Evolutionary conservation across 148 eudicot genomes (phyloP).

Genomic region (Cornus suecica): DNA sequence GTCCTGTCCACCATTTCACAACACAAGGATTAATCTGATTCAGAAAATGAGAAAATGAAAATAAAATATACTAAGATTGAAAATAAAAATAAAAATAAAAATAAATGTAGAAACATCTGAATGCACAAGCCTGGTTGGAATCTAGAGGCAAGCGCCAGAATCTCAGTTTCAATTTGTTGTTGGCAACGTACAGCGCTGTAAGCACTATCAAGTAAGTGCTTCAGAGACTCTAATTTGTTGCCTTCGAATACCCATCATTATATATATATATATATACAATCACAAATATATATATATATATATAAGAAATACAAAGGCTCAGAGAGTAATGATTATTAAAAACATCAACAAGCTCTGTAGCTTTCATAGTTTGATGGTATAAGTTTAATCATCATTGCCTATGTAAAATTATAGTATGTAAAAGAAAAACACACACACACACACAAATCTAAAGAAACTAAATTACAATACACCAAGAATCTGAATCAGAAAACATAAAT

Average conservation of each 20-base stretch:
- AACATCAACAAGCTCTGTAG: slow-evolving; percentile 4
- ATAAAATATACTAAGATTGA: too few relatives aligned
- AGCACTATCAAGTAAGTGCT: slow-evolving; percentile 16
- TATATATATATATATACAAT: background rate
- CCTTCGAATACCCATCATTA: slow-evolving; percentile 4
- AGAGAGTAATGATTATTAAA: background rate
- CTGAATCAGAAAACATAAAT: background rate
- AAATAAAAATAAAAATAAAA: too few relatives aligned
- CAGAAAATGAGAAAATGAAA: too few relatives aligned
- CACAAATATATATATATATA: too few relatives aligned
- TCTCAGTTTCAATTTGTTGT: slow-evolving; percentile 19
- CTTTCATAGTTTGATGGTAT: slow-evolving; percentile 14
- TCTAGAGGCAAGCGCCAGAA: slow-evolving; percentile 22
- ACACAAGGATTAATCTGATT: too few relatives aligned
- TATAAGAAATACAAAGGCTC: background rate
- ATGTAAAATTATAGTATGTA: background rate
- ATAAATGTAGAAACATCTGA: slow-evolving; percentile 22
- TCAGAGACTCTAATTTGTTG: slow-evolving; percentile 33
- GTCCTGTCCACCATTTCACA: too few relatives aligned
- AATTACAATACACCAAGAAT: background rate
- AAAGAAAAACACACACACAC: too few relatives aligned
- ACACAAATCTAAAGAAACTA: background rate
- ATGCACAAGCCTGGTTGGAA: slow-evolving; percentile 14
- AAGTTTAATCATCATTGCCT: slow-evolving; percentile 1
- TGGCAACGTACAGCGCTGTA: slow-evolving; percentile 31